A percentile compares a stretch with the other conserved stretches of the same genome.
Conservation (phyloP, 2,329 filamentous ascomycete species). For the Colletotrichum acutatum region DNA sequence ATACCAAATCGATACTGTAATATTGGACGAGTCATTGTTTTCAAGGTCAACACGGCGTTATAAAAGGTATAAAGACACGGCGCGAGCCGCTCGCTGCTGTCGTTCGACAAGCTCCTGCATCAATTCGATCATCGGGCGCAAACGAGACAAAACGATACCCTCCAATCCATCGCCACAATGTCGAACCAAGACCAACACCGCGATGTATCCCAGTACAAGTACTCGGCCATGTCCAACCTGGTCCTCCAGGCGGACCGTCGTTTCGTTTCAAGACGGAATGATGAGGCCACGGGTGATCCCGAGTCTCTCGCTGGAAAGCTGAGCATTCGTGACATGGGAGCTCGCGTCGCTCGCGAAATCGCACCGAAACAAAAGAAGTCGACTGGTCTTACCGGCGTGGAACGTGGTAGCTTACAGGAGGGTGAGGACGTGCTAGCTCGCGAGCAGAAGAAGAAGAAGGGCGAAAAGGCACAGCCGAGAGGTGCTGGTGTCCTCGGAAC, state of each 20-base stretch:
- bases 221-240: conserved; percentile 99
- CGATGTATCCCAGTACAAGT: conserved; percentile 97
- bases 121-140: conserved; percentile 12
- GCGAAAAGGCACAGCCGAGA: conserved; percentile 73
- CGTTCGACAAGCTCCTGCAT: conserved; percentile 28
- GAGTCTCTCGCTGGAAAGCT: conserved; percentile 96
- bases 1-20: not conserved
- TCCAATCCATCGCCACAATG: conserved; percentile 63
- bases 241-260: conserved; percentile 99
- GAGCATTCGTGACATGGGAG: conserved; percentile 95
- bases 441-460: conserved; percentile 89
- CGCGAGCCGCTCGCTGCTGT: conserved; percentile 34
- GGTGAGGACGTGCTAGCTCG: conserved; percentile 85
- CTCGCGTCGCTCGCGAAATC: conserved; percentile 80
- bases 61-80: conserved; percentile 17
- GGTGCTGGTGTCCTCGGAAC: conserved; percentile 84
- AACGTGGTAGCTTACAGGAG: conserved; percentile 81
- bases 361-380: conserved; percentile 86
- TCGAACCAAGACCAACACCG: conserved; percentile 78
- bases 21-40: conserved; percentile 3
- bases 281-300: conserved; percentile 96
- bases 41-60: conserved; percentile 23
- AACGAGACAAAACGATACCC: conserved; percentile 29
- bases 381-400: conserved; percentile 73
- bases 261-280: conserved; percentile 90